These are phyloP conservation scores for Jatropha multifida DNA, from an alignment of 441 rosid species.

Conservation along the genomic window DNA sequence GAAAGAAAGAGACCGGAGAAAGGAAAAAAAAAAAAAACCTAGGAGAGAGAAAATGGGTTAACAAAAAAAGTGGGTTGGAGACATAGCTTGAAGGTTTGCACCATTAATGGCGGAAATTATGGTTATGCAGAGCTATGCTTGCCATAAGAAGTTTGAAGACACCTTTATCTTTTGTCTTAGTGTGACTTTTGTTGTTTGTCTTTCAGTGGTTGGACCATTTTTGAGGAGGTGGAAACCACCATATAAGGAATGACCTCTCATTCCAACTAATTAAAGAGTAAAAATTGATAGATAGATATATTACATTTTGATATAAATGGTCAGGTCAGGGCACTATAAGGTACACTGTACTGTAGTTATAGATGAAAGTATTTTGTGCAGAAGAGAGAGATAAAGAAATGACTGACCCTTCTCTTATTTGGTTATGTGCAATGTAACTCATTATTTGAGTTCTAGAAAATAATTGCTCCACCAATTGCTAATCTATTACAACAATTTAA, in stretches of 20 bases:
- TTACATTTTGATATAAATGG: no score
- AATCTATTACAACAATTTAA: neutral
- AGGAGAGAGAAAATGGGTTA: neutral
- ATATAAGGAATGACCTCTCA: neutral
- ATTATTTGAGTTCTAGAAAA: slow-evolving; percentile 5
- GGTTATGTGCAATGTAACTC: slow-evolving; percentile 23
- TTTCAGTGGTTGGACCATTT: slow-evolving; percentile 19
- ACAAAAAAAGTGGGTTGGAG: neutral
- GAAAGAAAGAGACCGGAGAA: no score
- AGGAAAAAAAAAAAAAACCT: neutral
- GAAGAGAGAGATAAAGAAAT: slow-evolving; percentile 13
- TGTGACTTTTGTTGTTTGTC: slow-evolving; percentile 11
- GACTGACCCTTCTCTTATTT: neutral
- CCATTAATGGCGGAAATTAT: slow-evolving; percentile 14
- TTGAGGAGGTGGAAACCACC: slow-evolving; percentile 19
- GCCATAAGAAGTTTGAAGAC: neutral
- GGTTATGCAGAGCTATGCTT: neutral
- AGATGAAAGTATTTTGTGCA: neutral
- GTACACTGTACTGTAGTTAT: neutral
- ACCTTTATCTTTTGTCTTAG: neutral
- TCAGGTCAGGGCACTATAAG: neutral
- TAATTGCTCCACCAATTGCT: neutral
- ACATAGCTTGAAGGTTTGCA: slow-evolving; percentile 4
- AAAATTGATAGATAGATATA: neutral
- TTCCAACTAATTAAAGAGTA: slow-evolving; percentile 10